Conservation (phyloP, 441 rosid genomes). For the Metrosideros polymorpha region DNA sequence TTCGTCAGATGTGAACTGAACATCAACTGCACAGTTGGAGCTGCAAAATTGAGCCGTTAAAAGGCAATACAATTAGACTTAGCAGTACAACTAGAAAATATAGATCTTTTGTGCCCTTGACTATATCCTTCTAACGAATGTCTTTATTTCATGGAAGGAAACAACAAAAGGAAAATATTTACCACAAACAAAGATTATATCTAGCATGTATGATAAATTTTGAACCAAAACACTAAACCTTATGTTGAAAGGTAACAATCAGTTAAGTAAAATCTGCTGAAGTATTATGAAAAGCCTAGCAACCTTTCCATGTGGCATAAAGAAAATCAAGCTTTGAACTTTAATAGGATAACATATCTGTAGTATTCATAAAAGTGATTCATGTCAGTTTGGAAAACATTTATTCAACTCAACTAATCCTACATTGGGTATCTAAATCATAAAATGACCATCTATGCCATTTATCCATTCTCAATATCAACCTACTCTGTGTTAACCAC, state of each 20-base stretch:
- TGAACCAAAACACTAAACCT: not conserved
- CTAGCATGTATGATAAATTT: not conserved
- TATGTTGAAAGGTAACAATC: not conserved
- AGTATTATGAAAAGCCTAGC: not conserved
- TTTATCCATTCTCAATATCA: not conserved
- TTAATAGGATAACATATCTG: not conserved
- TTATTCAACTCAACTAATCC: not conserved
- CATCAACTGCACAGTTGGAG: constrained; percentile 81
- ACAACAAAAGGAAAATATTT: not conserved
- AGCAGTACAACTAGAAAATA: not conserved
- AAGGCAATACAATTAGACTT: not conserved
- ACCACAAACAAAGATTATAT: not conserved
- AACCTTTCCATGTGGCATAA: not conserved
- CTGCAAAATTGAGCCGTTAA: constrained; percentile 30
- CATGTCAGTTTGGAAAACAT: not conserved
- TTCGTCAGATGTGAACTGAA: constrained; percentile 64
- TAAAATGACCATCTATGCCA: not conserved
- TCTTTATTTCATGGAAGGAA: not conserved
- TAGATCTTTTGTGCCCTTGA: not conserved
- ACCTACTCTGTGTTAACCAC: not conserved
- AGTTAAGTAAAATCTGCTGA: not conserved
- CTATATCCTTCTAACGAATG: not conserved
- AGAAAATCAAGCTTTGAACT: not conserved
- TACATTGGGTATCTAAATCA: not conserved
- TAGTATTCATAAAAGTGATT: not conserved